Conservation (phyloP, 2,329 filamentous ascomycete species). For the Didymosphaeria variabile region DNA sequence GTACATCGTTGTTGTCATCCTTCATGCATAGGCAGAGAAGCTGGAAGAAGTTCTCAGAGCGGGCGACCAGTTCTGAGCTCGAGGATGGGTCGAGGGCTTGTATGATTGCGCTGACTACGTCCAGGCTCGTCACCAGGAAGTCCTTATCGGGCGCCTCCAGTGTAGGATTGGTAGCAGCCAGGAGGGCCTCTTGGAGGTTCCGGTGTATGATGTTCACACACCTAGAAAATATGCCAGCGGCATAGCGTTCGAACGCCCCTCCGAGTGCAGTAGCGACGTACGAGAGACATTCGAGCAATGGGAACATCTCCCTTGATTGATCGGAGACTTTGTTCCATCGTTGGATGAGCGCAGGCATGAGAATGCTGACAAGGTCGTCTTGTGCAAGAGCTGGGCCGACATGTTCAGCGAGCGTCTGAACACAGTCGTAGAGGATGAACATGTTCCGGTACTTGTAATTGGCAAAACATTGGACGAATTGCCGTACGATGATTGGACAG, state of each 20-base stretch:
- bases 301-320: conserved; percentile 91
- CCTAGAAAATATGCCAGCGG: conserved; percentile 83
- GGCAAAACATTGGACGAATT: conserved; percentile 90
- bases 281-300: conserved; percentile 93
- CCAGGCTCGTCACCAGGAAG: conserved; percentile 93
- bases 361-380: conserved; percentile 78
- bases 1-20: conserved; percentile 88
- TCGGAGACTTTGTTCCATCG: conserved; percentile 89
- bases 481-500: conserved; percentile 86
- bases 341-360: conserved; percentile 92
- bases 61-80: conserved; percentile 78
- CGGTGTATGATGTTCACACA: conserved; percentile 92
- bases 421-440: conserved; percentile 98
- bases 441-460: conserved; percentile 99
- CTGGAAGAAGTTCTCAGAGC: conserved; percentile 86
- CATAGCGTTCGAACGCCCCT: conserved; percentile 82
- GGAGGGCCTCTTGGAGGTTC: conserved; percentile 83
- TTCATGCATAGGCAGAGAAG: conserved; percentile 92
- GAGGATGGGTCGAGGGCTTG: conserved; percentile 81
- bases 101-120: conserved; percentile 90
- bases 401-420: conserved; percentile 94
- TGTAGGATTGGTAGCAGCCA: conserved; percentile 71
- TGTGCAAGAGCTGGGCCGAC: conserved; percentile 83
- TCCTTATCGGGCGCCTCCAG: conserved; percentile 91
- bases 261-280: conserved; percentile 91